phyloP scores from a whole-genome alignment of 1,139 yeast genomes.

The Suhomyces choctaworum region DNA sequence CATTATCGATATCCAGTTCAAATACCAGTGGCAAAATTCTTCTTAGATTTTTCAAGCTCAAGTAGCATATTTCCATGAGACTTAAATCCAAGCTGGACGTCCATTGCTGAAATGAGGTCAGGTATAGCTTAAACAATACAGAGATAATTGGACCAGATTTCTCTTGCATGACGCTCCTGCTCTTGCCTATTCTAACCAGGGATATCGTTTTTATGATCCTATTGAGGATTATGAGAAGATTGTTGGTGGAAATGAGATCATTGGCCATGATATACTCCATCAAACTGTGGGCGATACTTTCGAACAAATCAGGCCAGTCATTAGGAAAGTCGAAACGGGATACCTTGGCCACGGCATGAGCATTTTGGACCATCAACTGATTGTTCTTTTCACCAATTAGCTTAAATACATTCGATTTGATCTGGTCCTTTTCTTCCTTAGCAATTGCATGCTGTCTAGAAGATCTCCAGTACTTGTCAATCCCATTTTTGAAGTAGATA shows the following conservation, averaged over 20 bases:
- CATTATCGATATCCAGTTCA: constrained; percentile 60
- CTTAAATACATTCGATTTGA: constrained; percentile 59
- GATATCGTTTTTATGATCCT: constrained; percentile 75
- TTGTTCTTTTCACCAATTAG: constrained; percentile 68
- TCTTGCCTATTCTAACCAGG: constrained; percentile 77
- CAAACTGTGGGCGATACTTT: constrained; percentile 46
- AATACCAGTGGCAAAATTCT: constrained; percentile 77
- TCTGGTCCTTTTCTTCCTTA: constrained; percentile 67
- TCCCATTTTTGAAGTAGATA: constrained; percentile 84
- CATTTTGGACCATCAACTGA: constrained; percentile 77
- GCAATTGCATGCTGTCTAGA: constrained; percentile 57
- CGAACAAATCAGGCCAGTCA: constrained; percentile 82
- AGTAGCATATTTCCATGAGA: constrained; percentile 69
- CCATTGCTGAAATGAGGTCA: constrained; percentile 64
- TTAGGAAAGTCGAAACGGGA: constrained; percentile 82
- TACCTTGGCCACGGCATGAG: constrained; percentile 76
- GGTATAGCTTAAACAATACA: constrained; percentile 58
- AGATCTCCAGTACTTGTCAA: constrained; percentile 80
- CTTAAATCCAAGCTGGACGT: constrained; percentile 44
- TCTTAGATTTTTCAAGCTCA: constrained; percentile 72
- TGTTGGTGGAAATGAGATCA: constrained; percentile 56
- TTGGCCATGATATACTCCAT: constrained; percentile 47
- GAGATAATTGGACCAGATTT: constrained; percentile 66
- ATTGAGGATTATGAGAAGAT: constrained; percentile 65
- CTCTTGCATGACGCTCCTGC: constrained; percentile 75